Evolutionary conservation across 495 filamentous ascomycete species (phyloP).

Genomic region (Podospora didyma): DNA sequence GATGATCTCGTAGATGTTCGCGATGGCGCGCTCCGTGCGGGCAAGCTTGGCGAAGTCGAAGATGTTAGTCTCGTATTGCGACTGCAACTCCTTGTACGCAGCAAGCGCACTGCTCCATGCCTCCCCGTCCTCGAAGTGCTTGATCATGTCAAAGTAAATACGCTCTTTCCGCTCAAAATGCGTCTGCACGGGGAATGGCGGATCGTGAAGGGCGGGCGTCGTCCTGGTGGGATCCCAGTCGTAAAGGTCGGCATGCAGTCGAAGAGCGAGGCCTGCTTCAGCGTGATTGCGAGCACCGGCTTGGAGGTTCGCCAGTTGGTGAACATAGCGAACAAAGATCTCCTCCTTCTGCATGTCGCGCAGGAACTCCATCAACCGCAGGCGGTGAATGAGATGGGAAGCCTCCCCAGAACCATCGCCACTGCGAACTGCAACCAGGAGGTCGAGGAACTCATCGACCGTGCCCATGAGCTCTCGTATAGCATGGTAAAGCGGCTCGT

Average conservation of each 20-base stretch:
- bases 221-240: slow-evolving; percentile 75
- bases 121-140: slow-evolving; percentile 86
- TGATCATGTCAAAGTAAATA: slow-evolving; percentile 91
- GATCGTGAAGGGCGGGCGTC: slow-evolving; percentile 67
- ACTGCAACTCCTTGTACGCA: slow-evolving; percentile 84
- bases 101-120: slow-evolving; percentile 89
- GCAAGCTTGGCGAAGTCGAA: slow-evolving; percentile 94
- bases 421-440: slow-evolving; percentile 88
- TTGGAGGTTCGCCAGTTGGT: slow-evolving; percentile 83
- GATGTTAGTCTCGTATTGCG: slow-evolving; percentile 80
- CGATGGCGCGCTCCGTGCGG: slow-evolving; percentile 83
- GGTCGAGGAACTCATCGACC: slow-evolving; percentile 85
- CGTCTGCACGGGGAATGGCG: slow-evolving; percentile 75
- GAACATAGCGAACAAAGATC: slow-evolving; percentile 94
- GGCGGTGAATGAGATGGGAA: slow-evolving; percentile 74
- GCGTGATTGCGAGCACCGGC: slow-evolving; percentile 71
- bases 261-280: slow-evolving; percentile 86
- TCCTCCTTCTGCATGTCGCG: slow-evolving; percentile 96
- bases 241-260: slow-evolving; percentile 89
- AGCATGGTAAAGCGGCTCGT: slow-evolving; percentile 72
- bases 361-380: slow-evolving; percentile 93
- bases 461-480: slow-evolving; percentile 75
- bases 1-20: slow-evolving; percentile 86
- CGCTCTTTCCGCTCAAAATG: slow-evolving; percentile 91
- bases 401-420: slow-evolving; percentile 72